Base-by-base conservation (phyloP, 176 grass and related monocot genomes). In the Aegilops tauschii region DNA sequence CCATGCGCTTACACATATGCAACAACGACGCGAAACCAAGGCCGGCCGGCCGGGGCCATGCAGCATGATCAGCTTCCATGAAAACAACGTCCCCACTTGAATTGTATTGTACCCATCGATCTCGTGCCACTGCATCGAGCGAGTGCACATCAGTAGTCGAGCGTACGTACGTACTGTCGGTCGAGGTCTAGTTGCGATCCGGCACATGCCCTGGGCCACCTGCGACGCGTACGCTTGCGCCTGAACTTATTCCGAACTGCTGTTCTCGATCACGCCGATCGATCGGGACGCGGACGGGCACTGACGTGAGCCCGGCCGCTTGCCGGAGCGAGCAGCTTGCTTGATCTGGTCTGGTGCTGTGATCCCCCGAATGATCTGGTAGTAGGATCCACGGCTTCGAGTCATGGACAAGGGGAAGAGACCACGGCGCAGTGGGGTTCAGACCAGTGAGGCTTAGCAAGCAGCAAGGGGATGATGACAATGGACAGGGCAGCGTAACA, bases 131-230 rank as follows among this genome's bases (percentile, higher is more conserved):
- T 27, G 54, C 61, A 61, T 79, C 34, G 56, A 59, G 56, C 56
- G 5, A 18, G 50, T 7, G 50, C 16, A 50, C 5, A 23, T 80
- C 58, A 58, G 28, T 52, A 73, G 16, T 31, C 18, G 34, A 27
- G 62, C 42, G 59, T 56, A 12, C 45, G 71, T 52, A 23, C 17
- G 49, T 52, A 69, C 52, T 63, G 71, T 87, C 61, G 45, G 45
- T 73, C 34, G 58, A 80, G 42, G 56, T 73, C 59, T 9, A 30
- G 67, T 52, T 79, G 40, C 75, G 18, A 65, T 44, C 23, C 16
- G 27, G 61, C 69, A 91, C 85, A 84, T 91, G 89, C 81, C 18
- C 35, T 84, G 89, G 81, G 67, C 89, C 89, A 80, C 89, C 68
- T 47, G 76, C n/a, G 56, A 49, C 49, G 20, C 74, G 89, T 59